A percentile compares a stretch with the other conserved stretches of the same genome.
These are phyloP conservation scores for Tylopilus sp. DNA, from an alignment of 768 basidiomycete genomes.

Conservation along the genomic window DNA sequence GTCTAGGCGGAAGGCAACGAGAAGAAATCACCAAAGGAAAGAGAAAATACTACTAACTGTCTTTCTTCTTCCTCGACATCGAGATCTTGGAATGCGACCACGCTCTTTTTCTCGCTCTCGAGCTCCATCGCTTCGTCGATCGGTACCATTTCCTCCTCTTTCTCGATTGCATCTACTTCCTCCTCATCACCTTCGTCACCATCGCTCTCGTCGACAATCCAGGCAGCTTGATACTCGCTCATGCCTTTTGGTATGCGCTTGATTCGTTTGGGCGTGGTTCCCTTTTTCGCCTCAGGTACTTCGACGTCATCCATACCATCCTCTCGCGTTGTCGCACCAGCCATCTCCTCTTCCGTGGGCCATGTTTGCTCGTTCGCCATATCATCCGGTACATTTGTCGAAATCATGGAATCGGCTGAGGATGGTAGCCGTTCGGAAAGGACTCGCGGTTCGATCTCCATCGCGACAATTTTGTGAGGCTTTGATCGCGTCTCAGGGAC, in stretches of 20 bases:
- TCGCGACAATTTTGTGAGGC: constrained; percentile 37
- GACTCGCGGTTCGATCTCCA: constrained; percentile 64
- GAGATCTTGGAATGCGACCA: constrained; percentile 69
- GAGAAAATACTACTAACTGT: constrained; percentile 54
- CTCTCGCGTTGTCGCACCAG: constrained; percentile 29
- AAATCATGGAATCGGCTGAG: constrained; percentile 80
- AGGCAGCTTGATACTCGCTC: constrained; percentile 95
- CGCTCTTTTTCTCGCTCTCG: constrained; percentile 51
- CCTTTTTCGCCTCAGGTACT: constrained; percentile 62
- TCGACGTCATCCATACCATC: constrained; percentile 16
- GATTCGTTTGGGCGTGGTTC: constrained; percentile 78
- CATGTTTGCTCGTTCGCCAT: constrained; percentile 96
- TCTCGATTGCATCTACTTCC: constrained; percentile 35
- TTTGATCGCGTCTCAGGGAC: constrained; percentile 44
- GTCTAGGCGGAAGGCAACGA: constrained; percentile 37
- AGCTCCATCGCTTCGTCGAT: constrained; percentile 52
- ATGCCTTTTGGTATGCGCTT: constrained; percentile 90
- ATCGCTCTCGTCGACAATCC: constrained; percentile 86
- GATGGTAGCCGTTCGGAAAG: constrained; percentile 63
- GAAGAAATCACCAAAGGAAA: not conserved
- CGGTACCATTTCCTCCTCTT: constrained; percentile 64
- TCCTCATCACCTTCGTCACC: constrained; percentile 52
- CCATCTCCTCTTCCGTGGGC: constrained; percentile 97
- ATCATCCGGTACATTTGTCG: constrained; percentile 84
- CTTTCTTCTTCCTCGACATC: constrained; percentile 80